Percentiles rank a stretch among this genome's conserved stretches.
phyloP scores from a whole-genome alignment of 495 filamentous ascomycete species.

The Podospora pseudocomata region DNA sequence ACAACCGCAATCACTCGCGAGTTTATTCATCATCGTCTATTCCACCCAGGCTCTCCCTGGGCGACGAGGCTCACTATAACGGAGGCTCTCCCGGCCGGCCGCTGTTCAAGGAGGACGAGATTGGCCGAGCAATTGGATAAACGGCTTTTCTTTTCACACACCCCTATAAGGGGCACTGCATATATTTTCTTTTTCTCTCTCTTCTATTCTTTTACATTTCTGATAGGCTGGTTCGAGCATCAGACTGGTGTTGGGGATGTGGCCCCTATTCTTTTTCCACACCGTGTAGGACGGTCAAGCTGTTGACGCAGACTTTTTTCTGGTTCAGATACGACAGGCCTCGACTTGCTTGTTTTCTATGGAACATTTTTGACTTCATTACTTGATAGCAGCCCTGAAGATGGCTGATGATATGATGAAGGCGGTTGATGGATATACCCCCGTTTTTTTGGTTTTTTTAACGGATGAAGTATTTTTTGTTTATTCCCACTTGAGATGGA shows the following conservation, averaged over 20 bases:
- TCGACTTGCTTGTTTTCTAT: neutral
- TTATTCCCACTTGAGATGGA: slow-evolving; percentile 2
- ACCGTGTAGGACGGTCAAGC: neutral
- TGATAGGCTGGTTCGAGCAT: neutral
- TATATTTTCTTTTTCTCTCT: neutral
- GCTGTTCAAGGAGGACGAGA: slow-evolving; percentile 36
- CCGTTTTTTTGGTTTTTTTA: neutral
- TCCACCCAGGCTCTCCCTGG: slow-evolving; percentile 38
- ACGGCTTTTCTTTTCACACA: neutral
- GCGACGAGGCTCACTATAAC: slow-evolving; percentile 35
- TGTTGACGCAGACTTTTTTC: neutral
- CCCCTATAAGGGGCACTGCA: neutral
- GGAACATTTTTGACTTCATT: slow-evolving; percentile 1
- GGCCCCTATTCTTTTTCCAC: slow-evolving; percentile 2
- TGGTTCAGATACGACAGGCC: neutral
- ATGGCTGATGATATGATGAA: slow-evolving; percentile 16
- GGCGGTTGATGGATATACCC: slow-evolving; percentile 31
- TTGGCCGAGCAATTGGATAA: slow-evolving; percentile 47
- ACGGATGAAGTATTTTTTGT: slow-evolving; percentile 1
- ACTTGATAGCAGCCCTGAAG: neutral
- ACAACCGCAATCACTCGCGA: slow-evolving; percentile 22
- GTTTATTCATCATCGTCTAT: slow-evolving; percentile 43
- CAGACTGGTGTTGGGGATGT: neutral
- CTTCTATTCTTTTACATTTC: neutral
- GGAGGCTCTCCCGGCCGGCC: slow-evolving; percentile 41